These are phyloP conservation scores for Saitozyma sp. DNA, from an alignment of 768 basidiomycete genomes.

Conservation along the genomic window DNA sequence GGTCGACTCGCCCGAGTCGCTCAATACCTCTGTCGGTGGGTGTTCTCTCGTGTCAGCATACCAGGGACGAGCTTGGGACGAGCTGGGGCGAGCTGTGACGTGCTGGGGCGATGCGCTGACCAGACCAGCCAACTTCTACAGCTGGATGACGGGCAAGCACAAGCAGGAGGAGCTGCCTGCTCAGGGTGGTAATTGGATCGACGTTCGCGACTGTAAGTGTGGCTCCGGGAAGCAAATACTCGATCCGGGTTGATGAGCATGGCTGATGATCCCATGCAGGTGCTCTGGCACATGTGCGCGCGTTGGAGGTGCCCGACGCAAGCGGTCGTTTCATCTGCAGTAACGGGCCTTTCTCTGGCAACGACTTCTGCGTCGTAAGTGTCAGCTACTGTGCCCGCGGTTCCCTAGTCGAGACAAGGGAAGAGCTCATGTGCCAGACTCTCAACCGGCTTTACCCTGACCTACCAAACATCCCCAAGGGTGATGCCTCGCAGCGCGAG, in stretches of 20 bases:
- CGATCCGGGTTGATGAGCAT: background rate
- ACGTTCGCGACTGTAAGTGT: conserved; percentile 39
- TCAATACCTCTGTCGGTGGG: conserved; percentile 54
- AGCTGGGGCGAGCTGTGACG: too few relatives aligned
- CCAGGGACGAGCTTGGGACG: too few relatives aligned
- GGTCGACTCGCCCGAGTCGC: conserved; percentile 47
- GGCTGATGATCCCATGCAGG: conserved; percentile 46
- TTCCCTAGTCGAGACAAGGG: too few relatives aligned
- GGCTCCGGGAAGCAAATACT: too few relatives aligned
- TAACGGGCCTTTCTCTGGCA: conserved; percentile 44
- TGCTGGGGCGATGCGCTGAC: conserved; percentile 4
- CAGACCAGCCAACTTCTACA: conserved; percentile 30
- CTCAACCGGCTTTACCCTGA: conserved; percentile 33
- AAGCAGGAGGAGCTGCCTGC: conserved; percentile 42
- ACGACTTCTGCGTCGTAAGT: conserved; percentile 46
- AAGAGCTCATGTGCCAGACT: background rate
- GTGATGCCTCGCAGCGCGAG: conserved; percentile 23
- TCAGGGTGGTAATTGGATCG: conserved; percentile 38
- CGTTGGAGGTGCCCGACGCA: conserved; percentile 60
- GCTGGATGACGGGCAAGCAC: conserved; percentile 44
- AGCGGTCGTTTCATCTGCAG: conserved; percentile 62
- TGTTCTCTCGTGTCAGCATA: background rate
- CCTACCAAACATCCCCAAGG: conserved; percentile 31
- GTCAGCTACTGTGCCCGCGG: too few relatives aligned
- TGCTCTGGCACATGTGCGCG: conserved; percentile 60